phyloP scores from a whole-genome alignment of 2,329 filamentous ascomycete species.

The Aspergillus sp. region DNA sequence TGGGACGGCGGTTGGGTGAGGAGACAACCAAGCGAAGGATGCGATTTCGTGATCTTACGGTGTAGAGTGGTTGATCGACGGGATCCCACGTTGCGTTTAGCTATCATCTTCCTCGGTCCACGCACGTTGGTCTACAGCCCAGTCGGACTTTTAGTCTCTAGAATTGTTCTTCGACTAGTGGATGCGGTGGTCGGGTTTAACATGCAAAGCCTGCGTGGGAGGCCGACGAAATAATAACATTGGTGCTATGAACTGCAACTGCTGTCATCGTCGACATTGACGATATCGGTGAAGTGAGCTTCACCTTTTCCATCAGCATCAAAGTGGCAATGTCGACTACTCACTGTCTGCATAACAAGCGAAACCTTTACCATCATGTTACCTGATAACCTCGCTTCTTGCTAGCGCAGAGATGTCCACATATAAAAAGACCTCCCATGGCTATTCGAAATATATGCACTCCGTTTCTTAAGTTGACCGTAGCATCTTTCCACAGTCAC shows the following conservation, averaged over 20 bases:
- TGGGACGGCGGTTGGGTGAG: not conserved
- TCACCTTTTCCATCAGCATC: not conserved
- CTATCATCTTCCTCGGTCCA: not conserved
- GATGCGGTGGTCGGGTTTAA: not conserved
- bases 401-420: too few relatives aligned
- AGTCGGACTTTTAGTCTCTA: not conserved
- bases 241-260: not conserved
- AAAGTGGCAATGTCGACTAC: not conserved
- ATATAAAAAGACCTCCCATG: too few relatives aligned
- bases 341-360: too few relatives aligned
- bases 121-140: not conserved
- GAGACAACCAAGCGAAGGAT: not conserved
- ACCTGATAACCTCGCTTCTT: too few relatives aligned
- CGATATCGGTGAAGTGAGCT: not conserved
- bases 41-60: constrained; percentile 7
- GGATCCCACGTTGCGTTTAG: not conserved
- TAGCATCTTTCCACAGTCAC: too few relatives aligned
- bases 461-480: too few relatives aligned
- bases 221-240: not conserved
- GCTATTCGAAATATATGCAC: too few relatives aligned
- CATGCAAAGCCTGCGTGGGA: not conserved
- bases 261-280: not conserved
- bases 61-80: not conserved
- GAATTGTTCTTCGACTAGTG: not conserved
- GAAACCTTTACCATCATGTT: too few relatives aligned